Percentiles rank a stretch among this genome's conserved stretches.
These are phyloP conservation scores for Vanderwaltozyma verrucispora DNA, from an alignment of 805 yeast species.

Conservation along the genomic window DNA sequence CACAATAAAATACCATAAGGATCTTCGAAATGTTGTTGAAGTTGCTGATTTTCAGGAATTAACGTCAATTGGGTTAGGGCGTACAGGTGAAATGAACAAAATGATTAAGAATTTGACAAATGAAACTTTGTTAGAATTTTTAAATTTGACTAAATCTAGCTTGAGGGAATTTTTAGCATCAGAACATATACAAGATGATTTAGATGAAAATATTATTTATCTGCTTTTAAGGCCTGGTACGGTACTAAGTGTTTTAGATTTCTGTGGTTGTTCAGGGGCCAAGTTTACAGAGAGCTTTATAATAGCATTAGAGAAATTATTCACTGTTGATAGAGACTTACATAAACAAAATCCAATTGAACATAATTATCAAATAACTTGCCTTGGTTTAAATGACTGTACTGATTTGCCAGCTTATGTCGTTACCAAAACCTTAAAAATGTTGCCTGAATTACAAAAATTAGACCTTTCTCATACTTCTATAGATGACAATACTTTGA, in stretches of 20 bases:
- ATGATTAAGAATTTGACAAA: conserved; percentile 87
- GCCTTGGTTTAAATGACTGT: conserved; percentile 79
- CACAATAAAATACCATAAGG: conserved; percentile 37
- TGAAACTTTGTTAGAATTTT: conserved; percentile 53
- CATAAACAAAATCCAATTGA: conserved; percentile 16
- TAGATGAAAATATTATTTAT: conserved; percentile 39
- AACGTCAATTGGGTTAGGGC: conserved; percentile 80
- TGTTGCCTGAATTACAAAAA: conserved; percentile 55
- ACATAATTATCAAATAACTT: conserved; percentile 25
- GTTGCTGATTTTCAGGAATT: conserved; percentile 80
- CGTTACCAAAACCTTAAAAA: conserved; percentile 32
- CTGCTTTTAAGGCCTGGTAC: conserved; percentile 24
- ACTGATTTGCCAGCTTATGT: conserved; percentile 57
- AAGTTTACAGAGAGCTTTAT: conserved; percentile 51
- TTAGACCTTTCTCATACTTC: conserved; percentile 77
- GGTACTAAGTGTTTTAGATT: conserved; percentile 61
- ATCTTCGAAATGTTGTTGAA: conserved; percentile 48
- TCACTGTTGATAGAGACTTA: conserved; percentile 8
- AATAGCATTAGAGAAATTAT: conserved; percentile 20
- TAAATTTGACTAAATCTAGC: conserved; percentile 49
- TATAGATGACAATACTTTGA: conserved; percentile 52
- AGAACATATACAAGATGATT: conserved; percentile 78
- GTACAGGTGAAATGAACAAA: conserved; percentile 82
- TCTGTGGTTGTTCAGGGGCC: conserved; percentile 75
- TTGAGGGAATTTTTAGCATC: conserved; percentile 71